Percentiles rank a stretch among this genome's conserved stretches.
phyloP scores from a whole-genome alignment of 2,329 filamentous ascomycete species.

The Trichoderma afroharzianum region DNA sequence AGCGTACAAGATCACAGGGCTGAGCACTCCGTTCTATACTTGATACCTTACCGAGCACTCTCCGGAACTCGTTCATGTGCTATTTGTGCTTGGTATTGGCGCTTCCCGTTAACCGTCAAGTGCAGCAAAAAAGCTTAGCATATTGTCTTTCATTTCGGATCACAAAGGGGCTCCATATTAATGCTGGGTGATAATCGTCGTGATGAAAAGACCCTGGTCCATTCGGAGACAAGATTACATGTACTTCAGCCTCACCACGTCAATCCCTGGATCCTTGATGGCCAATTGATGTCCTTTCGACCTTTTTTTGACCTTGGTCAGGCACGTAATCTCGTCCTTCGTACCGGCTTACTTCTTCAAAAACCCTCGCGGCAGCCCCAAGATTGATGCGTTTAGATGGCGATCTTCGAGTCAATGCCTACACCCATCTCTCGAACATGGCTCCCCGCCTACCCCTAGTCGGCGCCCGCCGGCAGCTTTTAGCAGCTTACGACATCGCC shows the following conservation, averaged over 20 bases:
- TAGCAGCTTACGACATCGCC: neutral
- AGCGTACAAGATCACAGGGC: neutral
- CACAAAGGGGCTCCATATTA: neutral
- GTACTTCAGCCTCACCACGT: neutral
- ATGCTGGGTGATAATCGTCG: neutral
- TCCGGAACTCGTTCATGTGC: neutral
- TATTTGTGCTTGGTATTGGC: neutral
- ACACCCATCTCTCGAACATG: neutral
- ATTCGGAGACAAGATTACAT: neutral
- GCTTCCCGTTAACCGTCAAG: neutral
- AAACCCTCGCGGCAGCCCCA: neutral
- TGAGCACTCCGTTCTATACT: neutral
- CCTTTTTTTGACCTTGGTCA: neutral
- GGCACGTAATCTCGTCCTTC: neutral
- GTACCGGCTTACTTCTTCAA: neutral
- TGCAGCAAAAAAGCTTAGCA: neutral
- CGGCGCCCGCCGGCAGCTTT: slow-evolving; percentile 4
- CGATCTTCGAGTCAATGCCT: neutral
- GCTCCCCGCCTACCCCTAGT: neutral
- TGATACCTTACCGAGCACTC: neutral
- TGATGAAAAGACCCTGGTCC: neutral
- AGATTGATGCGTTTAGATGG: neutral
- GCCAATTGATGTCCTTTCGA: neutral
- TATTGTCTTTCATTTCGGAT: slow-evolving; percentile 1
- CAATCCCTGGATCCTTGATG: neutral